Evolutionary conservation across 495 filamentous ascomycete species (phyloP).

Genomic region (Penicillium chermesinum): DNA sequence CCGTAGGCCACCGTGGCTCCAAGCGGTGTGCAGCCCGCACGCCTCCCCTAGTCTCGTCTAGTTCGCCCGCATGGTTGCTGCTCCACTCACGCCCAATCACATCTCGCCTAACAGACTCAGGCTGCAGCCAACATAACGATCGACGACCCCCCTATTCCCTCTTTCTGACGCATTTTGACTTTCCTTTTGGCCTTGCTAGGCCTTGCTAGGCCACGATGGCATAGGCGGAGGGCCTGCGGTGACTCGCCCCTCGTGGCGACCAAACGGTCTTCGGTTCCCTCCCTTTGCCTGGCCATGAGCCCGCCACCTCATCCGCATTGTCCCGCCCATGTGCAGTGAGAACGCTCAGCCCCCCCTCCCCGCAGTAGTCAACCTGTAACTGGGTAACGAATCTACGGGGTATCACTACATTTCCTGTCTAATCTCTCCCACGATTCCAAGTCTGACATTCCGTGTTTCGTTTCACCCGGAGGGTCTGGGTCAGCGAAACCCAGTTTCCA

Average conservation of each 20-base stretch:
- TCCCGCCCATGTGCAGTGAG: not conserved
- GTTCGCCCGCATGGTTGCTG: not conserved
- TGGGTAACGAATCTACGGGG: not conserved
- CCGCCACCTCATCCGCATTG: not conserved
- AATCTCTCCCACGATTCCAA: conserved; percentile 5
- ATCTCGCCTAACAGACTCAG: conserved; percentile 3
- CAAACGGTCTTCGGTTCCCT: not conserved
- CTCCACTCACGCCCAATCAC: conserved; percentile 10
- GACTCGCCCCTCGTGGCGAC: not conserved
- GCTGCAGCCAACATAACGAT: not conserved
- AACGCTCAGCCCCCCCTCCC: too few relatives aligned
- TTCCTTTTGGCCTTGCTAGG: not conserved
- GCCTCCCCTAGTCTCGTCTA: not conserved
- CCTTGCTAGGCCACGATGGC: conserved; percentile 1
- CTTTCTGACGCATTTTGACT: not conserved
- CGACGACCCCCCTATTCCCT: not conserved
- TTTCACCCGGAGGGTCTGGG: conserved; percentile 1
- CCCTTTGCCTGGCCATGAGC: not conserved
- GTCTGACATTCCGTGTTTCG: not conserved
- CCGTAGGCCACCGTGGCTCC: conserved; percentile 8
- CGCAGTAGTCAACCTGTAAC: not conserved
- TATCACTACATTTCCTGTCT: conserved; percentile 1
- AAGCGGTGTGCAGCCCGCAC: conserved; percentile 11
- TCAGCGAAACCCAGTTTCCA: not conserved
- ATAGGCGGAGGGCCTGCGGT: not conserved